A percentile compares a stretch with the other conserved stretches of the same genome.
Evolutionary conservation across 345 rosid genomes (phyloP).

Genomic region (Arabidopsis thaliana): DNA sequence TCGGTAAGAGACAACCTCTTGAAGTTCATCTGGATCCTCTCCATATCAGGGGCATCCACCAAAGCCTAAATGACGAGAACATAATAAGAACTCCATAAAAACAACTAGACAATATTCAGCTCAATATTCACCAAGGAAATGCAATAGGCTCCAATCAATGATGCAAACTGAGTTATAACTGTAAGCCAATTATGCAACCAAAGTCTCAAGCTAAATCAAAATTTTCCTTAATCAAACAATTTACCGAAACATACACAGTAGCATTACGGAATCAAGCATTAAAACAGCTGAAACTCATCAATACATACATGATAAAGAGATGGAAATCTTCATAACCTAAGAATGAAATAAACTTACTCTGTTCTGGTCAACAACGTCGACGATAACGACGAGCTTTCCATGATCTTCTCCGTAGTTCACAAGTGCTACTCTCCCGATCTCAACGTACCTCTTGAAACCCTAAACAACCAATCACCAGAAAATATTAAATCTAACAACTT

Average conservation of each 20-base stretch:
- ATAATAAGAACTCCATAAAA: not conserved
- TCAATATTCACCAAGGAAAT: not conserved
- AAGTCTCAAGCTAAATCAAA: not conserved
- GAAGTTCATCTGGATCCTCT: constrained; percentile 88
- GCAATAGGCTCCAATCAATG: not conserved
- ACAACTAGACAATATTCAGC: not conserved
- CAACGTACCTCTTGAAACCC: constrained; percentile 95
- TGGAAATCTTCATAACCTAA: not conserved
- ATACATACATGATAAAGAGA: not conserved
- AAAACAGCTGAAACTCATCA: not conserved
- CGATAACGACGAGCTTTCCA: constrained; percentile 88
- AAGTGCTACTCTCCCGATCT: constrained; percentile 94
- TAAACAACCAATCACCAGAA: constrained; percentile 25
- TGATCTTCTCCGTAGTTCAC: constrained; percentile 88
- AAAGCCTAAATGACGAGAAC: constrained; percentile 60
- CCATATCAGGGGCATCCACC: constrained; percentile 95
- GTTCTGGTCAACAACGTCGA: constrained; percentile 91
- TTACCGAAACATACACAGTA: not conserved
- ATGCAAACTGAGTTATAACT: not conserved
- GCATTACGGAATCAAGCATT: not conserved
- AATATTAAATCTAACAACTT: not conserved
- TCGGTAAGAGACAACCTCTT: constrained; percentile 92
- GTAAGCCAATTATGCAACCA: not conserved
- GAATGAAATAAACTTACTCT: constrained; percentile 48
- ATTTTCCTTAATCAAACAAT: not conserved